Conservation (phyloP, 176 grass and related monocot genomes). For the Calamus simplicifolius region DNA sequence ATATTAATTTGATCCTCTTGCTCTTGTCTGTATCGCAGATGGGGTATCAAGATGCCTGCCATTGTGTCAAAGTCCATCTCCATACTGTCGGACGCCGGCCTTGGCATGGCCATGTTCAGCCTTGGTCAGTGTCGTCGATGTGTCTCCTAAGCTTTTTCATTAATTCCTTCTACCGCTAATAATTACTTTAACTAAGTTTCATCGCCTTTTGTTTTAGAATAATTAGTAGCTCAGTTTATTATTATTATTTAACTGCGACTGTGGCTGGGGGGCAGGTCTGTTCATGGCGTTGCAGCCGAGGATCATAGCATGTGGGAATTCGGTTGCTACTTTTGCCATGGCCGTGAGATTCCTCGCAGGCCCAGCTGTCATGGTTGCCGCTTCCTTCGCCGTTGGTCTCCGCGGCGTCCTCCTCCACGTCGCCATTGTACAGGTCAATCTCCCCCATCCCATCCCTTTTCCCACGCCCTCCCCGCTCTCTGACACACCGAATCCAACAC, state of each 20-base stretch:
- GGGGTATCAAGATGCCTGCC: conserved; percentile 82
- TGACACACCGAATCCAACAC: not conserved
- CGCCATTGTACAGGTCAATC: conserved; percentile 86
- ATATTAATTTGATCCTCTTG: not conserved
- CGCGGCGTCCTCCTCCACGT: conserved; percentile 80
- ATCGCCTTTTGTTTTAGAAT: too few species aligned
- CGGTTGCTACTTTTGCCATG: conserved; percentile 78
- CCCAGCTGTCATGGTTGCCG: conserved; percentile 79
- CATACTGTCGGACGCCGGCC: conserved; percentile 93
- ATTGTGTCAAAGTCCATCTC: conserved; percentile 83
- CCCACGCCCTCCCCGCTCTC: not conserved
- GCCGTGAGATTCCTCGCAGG: conserved; percentile 82
- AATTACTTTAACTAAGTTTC: too few species aligned
- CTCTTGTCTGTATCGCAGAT: conserved; percentile 31
- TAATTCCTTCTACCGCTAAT: not conserved
- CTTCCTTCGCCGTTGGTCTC: conserved; percentile 88
- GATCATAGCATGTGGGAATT: conserved; percentile 97
- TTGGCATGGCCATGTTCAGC: conserved; percentile 99
- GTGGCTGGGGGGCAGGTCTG: conserved; percentile 37
- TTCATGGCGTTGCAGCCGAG: conserved; percentile 99
- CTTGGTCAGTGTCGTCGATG: conserved; percentile 57
- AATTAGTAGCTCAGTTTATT: too few species aligned
- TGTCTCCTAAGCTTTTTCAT: not conserved
- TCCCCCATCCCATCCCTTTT: not conserved
- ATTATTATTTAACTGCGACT: too few species aligned